phyloP scores from a whole-genome alignment of 2,329 filamentous ascomycete genomes.

The Colletotrichum ledebouriae region DNA sequence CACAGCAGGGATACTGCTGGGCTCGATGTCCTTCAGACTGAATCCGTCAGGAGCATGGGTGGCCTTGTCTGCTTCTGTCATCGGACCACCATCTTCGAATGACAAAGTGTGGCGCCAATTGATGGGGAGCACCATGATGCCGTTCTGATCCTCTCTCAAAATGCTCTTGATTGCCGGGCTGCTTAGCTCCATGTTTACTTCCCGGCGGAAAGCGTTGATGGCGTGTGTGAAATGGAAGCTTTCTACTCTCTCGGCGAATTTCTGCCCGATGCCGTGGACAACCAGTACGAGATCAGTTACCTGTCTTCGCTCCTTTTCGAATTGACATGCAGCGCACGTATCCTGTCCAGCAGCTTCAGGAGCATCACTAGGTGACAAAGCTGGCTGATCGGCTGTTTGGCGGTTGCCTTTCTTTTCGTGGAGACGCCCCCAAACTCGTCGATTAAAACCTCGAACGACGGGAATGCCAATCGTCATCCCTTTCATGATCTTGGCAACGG shows the following conservation, averaged over 20 bases:
- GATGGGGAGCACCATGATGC: conserved; percentile 92
- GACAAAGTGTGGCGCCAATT: conserved; percentile 94
- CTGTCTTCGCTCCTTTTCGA: conserved; percentile 73
- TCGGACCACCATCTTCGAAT: conserved; percentile 82
- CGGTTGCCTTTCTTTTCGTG: conserved; percentile 64
- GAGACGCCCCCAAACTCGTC: conserved; percentile 79
- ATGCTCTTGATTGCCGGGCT: conserved; percentile 80
- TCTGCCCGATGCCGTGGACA: conserved; percentile 96
- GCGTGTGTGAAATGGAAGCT: conserved; percentile 98
- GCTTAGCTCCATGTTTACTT: conserved; percentile 86
- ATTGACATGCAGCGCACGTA: conserved; percentile 70
- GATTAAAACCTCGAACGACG: conserved; percentile 91
- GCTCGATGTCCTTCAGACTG: conserved; percentile 88
- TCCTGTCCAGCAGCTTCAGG: conserved; percentile 43
- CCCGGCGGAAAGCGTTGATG: conserved; percentile 89
- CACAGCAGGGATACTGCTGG: conserved; percentile 90
- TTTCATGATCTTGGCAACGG: conserved; percentile 86
- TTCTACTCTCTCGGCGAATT: conserved; percentile 93
- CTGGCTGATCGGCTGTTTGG: conserved; percentile 47
- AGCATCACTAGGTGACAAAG: conserved; percentile 36
- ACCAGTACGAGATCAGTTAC: conserved; percentile 92
- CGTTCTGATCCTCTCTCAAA: conserved; percentile 82
- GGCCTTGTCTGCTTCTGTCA: conserved; percentile 65
- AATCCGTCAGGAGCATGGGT: conserved; percentile 71
- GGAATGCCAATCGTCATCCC: conserved; percentile 85